Evolutionary conservation across 805 yeast genomes (phyloP).

Genomic region (Candida ortonii): DNA sequence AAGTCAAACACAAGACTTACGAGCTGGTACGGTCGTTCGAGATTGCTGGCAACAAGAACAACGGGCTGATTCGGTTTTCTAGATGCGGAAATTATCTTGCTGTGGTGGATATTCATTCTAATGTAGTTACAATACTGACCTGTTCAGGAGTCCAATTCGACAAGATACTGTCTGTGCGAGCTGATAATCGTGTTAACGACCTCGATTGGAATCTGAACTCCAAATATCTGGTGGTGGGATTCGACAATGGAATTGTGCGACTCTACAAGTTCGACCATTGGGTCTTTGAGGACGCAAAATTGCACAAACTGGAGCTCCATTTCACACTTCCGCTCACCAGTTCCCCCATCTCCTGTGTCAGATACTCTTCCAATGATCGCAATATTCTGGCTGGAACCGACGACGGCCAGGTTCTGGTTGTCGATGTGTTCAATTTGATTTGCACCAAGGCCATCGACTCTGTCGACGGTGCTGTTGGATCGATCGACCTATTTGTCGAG

Average conservation of each 20-base stretch:
- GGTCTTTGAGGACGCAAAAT: constrained; percentile 14
- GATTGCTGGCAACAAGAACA: constrained; percentile 7
- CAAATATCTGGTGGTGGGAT: constrained; percentile 33
- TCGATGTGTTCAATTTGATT: constrained; percentile 37
- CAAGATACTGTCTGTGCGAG: constrained; percentile 23
- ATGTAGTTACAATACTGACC: constrained; percentile 32
- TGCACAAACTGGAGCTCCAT: constrained; percentile 18
- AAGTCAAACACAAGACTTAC: constrained; percentile 29
- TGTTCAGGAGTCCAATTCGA: constrained; percentile 26
- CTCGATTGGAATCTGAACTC: constrained; percentile 36
- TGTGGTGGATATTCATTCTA: constrained; percentile 37
- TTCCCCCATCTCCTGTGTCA: constrained; percentile 38
- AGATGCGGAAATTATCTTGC: constrained; percentile 39
- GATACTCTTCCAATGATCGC: constrained; percentile 38
- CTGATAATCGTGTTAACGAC: constrained; percentile 34
- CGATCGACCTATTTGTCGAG: constrained; percentile 30
- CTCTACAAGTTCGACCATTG: constrained; percentile 21
- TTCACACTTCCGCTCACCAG: constrained; percentile 27
- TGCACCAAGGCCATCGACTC: constrained; percentile 30
- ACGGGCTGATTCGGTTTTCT: constrained; percentile 34
- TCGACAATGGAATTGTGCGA: constrained; percentile 38
- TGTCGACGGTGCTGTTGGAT: constrained; percentile 42
- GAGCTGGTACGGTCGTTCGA: constrained; percentile 19
- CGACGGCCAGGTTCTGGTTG: constrained; percentile 45
- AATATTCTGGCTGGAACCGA: constrained; percentile 41